Conservation (phyloP, 768 basidiomycete genomes). For the Pulveroboletus ravenelii region DNA sequence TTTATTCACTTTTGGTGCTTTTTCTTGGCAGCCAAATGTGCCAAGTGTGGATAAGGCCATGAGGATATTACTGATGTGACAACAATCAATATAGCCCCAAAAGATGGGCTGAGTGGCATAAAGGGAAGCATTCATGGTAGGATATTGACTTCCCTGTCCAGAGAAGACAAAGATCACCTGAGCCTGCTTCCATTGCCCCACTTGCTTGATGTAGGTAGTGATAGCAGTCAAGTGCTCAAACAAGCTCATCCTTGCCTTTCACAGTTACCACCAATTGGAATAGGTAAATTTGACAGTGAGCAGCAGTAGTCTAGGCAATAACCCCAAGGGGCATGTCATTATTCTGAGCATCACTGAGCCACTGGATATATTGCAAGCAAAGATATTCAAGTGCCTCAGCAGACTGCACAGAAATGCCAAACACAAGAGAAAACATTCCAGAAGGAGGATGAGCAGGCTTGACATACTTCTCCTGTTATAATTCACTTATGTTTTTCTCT, state of each 20-base stretch:
- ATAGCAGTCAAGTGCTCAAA: constrained; percentile 37
- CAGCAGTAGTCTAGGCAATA: constrained; percentile 63
- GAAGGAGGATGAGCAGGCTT: not conserved
- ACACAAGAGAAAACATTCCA: constrained; percentile 32
- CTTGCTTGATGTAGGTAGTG: constrained; percentile 29
- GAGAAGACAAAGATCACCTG: too few relatives aligned
- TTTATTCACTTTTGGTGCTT: too few relatives aligned
- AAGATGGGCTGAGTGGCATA: constrained; percentile 51
- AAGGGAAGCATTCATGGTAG: constrained; percentile 56
- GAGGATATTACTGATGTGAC: constrained; percentile 31
- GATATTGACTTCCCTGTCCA: constrained; percentile 67
- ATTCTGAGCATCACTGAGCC: constrained; percentile 36
- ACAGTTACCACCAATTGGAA: constrained; percentile 51
- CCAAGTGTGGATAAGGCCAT: too few relatives aligned
- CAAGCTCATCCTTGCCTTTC: constrained; percentile 40
- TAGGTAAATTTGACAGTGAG: constrained; percentile 53
- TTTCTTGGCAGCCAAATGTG: too few relatives aligned
- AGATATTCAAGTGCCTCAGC: constrained; percentile 42
- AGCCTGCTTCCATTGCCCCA: constrained; percentile 3
- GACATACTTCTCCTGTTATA: constrained; percentile 53
- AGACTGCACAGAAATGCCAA: constrained; percentile 64
- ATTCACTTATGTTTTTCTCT: too few relatives aligned
- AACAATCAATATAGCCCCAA: constrained; percentile 49
- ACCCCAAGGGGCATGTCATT: constrained; percentile 36
- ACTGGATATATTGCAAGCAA: constrained; percentile 43